Percentiles rank a stretch among this genome's conserved stretches.
These are phyloP conservation scores for Nicotiana rustica DNA, from an alignment of 305 asterid genomes.

Conservation along the genomic window DNA sequence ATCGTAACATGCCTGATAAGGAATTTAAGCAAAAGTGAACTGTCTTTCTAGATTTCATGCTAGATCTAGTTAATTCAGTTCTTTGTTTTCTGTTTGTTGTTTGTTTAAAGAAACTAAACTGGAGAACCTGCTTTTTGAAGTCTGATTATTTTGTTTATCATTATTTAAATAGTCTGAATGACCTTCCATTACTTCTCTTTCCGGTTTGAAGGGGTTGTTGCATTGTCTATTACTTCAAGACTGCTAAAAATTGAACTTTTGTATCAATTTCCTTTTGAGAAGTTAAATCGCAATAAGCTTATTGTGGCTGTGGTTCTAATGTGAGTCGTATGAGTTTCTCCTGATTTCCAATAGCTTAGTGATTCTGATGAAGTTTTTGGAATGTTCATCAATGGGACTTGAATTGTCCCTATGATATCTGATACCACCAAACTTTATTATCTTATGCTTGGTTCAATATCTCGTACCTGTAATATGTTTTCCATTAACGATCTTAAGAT, in stretches of 20 bases:
- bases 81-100: neutral
- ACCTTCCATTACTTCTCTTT: conserved; percentile 5
- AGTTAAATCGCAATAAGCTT: neutral
- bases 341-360: conserved; percentile 21
- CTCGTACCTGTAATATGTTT: neutral
- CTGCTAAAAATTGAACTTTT: neutral
- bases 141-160: conserved; percentile 3
- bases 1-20: conserved; percentile 15
- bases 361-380: conserved; percentile 21
- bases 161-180: neutral
- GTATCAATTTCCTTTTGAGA: conserved; percentile 23
- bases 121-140: conserved; percentile 16
- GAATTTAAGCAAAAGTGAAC: conserved; percentile 27
- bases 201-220: conserved; percentile 21
- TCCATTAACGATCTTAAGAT: neutral
- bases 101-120: conserved; percentile 4
- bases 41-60: conserved; percentile 5
- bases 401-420: conserved; percentile 22
- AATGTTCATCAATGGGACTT: conserved; percentile 25
- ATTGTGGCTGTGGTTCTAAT: conserved; percentile 7
- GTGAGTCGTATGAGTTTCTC: neutral
- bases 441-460: conserved; percentile 25
- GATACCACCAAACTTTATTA: conserved; percentile 8
- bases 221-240: conserved; percentile 14
- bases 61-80: conserved; percentile 21